Conservation (phyloP, 2,329 filamentous ascomycete genomes). For the Paracorniculantispora psalliotae region DNA sequence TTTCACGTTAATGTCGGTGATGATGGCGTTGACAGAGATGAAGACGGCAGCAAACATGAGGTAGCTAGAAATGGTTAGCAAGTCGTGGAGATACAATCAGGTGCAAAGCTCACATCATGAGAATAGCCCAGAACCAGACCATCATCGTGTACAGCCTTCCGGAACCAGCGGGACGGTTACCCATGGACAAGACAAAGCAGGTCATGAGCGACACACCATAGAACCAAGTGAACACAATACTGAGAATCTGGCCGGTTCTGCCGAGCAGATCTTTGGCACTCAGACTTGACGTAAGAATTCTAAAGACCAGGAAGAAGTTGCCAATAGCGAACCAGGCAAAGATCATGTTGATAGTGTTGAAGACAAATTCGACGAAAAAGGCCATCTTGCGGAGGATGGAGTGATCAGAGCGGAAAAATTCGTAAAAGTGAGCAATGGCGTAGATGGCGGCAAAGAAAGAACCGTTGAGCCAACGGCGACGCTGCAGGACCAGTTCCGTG, state of each 20-base stretch:
- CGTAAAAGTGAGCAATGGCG: conserved; percentile 88
- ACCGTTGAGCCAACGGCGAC: conserved; percentile 95
- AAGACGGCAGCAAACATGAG: conserved; percentile 92
- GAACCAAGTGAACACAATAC: conserved; percentile 91
- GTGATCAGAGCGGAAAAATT: conserved; percentile 92
- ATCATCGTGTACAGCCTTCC: conserved; percentile 93
- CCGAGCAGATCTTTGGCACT: conserved; percentile 66
- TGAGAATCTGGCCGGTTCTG: conserved; percentile 70
- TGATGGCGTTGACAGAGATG: conserved; percentile 84
- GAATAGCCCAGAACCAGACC: conserved; percentile 96
- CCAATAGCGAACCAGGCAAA: conserved; percentile 98
- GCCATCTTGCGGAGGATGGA: conserved; percentile 80
- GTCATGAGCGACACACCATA: conserved; percentile 89
- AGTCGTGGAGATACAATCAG: not conserved
- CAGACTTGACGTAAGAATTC: conserved; percentile 86
- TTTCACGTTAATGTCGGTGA: conserved; percentile 59
- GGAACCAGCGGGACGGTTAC: conserved; percentile 90
- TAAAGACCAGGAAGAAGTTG: conserved; percentile 99
- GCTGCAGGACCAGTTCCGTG: conserved; percentile 90
- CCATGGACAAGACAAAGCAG: conserved; percentile 90
- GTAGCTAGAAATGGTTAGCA: conserved; percentile 51
- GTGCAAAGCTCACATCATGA: conserved; percentile 69
- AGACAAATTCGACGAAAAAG: conserved; percentile 88
- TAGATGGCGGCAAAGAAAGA: conserved; percentile 98
- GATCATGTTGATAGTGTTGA: conserved; percentile 94